Percentiles rank a stretch among this genome's conserved stretches.
Conservation (phyloP, 306 rosid genomes). For the Quercus cerris region DNA sequence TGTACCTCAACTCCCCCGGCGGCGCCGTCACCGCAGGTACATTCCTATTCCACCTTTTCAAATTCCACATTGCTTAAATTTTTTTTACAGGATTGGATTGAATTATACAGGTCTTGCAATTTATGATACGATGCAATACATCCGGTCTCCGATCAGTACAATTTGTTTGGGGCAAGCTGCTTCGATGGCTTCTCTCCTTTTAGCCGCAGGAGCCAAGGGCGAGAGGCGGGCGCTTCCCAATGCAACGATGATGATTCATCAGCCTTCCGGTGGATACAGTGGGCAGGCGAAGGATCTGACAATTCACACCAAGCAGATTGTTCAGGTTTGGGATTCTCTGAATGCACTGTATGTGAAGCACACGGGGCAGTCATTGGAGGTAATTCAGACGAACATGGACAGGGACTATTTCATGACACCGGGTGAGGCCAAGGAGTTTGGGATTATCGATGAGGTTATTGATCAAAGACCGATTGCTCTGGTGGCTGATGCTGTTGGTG, state of each 20-base stretch:
- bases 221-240: slow-evolving; percentile 90
- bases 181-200: slow-evolving; percentile 91
- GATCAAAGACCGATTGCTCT: slow-evolving; percentile 81
- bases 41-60: no score
- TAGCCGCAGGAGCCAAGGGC: slow-evolving; percentile 92
- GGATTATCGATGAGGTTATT: slow-evolving; percentile 92
- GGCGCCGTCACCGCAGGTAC: slow-evolving; percentile 94
- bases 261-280: slow-evolving; percentile 90
- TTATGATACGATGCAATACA: slow-evolving; percentile 97
- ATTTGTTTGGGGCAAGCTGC: slow-evolving; percentile 97
- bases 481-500: slow-evolving; percentile 77
- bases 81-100: not conserved
- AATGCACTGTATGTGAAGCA: slow-evolving; percentile 75
- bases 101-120: slow-evolving; percentile 80
- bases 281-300: slow-evolving; percentile 96
- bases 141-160: slow-evolving; percentile 80
- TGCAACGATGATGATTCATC: slow-evolving; percentile 90
- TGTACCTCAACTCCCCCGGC: slow-evolving; percentile 96
- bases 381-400: slow-evolving; percentile 76
- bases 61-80: no score
- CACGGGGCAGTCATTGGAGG: slow-evolving; percentile 62
- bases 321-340: slow-evolving; percentile 73
- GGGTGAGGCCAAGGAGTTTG: slow-evolving; percentile 83
- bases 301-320: slow-evolving; percentile 90
- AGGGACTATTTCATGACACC: slow-evolving; percentile 87